Base-by-base conservation (phyloP, 805 yeast species). In the Candida corydali region DNA sequence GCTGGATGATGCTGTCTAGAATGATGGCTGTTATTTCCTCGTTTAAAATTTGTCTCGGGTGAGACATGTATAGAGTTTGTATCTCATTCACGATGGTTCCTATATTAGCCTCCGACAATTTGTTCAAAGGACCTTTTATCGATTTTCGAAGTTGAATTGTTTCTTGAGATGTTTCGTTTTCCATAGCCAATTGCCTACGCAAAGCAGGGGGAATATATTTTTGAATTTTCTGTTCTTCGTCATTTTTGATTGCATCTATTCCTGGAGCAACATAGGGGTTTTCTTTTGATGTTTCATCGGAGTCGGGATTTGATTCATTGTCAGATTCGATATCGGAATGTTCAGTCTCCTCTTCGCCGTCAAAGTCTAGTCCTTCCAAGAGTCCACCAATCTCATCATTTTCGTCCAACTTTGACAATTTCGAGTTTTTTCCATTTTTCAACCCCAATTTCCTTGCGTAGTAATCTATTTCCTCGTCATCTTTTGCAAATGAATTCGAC, bases 201-300 rank as follows among this genome's bases (percentile, higher is more conserved):
- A 84, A 57, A 0, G 95, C 88, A 0, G 98, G 98, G 1, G 98
- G 98, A 11, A 91, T 64, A 53, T 93, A 91, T 43, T 75, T 56
- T 12, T 45, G 69, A 1, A 69, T 63, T 0, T 24, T 15, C 2
- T 51, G 43, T 6, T 34, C 16, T 26, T 37, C 55, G 29, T 19
- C 36, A 23, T 17, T 23, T 12, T 30, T 30, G 3, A 24, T 36
- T 8, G 17, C 29, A 4, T 39, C 40, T 8, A 39, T 17, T 5
- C 40, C 63, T 8, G 87, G 85, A 0, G 88, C 84, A 27, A 78
- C 74, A 50, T 80, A 85, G 4, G 95, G 94, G 47, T 86, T 86
- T 53, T 85, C 95, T 31, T 63, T 68, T 46, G 37, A 42, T 14
- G 26, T 33, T 14, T 17, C 34, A 32, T 43, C 42, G 5, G 36